phyloP scores from a whole-genome alignment of 108 stramenopile species.

The Pseudonitzschia pungens region DNA sequence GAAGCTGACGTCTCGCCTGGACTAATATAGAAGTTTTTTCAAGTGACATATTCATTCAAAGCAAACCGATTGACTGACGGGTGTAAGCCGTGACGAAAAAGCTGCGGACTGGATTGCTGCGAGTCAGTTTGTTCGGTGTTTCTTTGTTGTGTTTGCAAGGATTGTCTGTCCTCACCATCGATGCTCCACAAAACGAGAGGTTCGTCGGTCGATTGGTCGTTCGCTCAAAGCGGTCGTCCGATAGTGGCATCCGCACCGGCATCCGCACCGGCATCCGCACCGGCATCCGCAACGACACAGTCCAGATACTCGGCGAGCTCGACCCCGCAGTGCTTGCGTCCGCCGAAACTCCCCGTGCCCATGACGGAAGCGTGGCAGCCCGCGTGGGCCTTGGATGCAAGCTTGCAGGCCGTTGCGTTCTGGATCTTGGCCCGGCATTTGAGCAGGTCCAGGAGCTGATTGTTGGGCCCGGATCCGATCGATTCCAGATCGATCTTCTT shows the following conservation, averaged over 20 bases:
- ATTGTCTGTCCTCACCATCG: no score
- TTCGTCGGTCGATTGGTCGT: no score
- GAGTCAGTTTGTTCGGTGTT: no score
- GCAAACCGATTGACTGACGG: no score
- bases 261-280: neutral
- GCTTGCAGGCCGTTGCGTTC: neutral
- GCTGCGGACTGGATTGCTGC: no score
- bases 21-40: no score
- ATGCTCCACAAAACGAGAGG: no score
- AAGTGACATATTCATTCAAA: no score
- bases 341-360: conserved; percentile 17
- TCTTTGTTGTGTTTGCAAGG: no score
- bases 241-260: neutral
- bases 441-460: neutral
- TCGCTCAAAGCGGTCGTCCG: no score
- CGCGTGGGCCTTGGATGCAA: neutral
- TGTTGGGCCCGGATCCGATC: neutral
- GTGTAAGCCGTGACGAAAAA: no score
- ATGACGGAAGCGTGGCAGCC: conserved; percentile 20
- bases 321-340: neutral
- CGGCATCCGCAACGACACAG: neutral
- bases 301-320: neutral
- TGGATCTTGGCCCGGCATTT: neutral
- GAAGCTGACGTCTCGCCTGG: no score
- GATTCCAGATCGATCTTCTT: conserved; percentile 10